phyloP scores from a whole-genome alignment of 352 stramenopile species.

The Pythium dissotocum region DNA sequence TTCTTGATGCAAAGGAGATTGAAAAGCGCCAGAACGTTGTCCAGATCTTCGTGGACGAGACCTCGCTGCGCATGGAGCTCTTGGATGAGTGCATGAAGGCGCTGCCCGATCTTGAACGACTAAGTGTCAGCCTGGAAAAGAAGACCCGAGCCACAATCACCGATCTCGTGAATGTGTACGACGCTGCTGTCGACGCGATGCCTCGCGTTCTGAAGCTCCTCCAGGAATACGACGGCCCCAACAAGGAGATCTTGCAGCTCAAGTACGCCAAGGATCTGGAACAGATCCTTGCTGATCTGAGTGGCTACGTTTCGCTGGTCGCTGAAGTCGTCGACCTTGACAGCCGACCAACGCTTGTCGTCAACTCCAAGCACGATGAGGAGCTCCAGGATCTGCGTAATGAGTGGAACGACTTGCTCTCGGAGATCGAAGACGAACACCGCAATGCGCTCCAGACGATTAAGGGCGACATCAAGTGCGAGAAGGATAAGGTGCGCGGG shows the following conservation, averaged over 20 bases:
- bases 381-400: constrained; percentile 73
- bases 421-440: constrained; percentile 84
- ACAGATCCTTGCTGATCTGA: constrained; percentile 66
- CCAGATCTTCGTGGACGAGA: constrained; percentile 90
- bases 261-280: constrained; percentile 52
- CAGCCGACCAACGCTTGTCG: constrained; percentile 69
- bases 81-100: constrained; percentile 88
- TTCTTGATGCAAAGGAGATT: constrained; percentile 90
- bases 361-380: constrained; percentile 86
- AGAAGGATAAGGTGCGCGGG: constrained; percentile 90
- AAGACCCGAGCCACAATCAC: constrained; percentile 78
- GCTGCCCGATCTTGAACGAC: constrained; percentile 74
- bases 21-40: constrained; percentile 90
- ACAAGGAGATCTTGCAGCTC: constrained; percentile 39
- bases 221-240: constrained; percentile 41
- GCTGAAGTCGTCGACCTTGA: constrained; percentile 86
- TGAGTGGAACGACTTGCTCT: constrained; percentile 73
- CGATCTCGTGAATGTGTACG: constrained; percentile 83
- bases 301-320: constrained; percentile 68
- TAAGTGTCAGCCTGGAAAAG: constrained; percentile 64
- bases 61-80: constrained; percentile 83
- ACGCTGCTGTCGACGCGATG: constrained; percentile 68
- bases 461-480: constrained; percentile 88
- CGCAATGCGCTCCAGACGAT: constrained; percentile 58
- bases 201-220: constrained; percentile 64